These are phyloP conservation scores for Coleophoma cylindrospora DNA, from an alignment of 2,329 filamentous ascomycete species.

Conservation along the genomic window DNA sequence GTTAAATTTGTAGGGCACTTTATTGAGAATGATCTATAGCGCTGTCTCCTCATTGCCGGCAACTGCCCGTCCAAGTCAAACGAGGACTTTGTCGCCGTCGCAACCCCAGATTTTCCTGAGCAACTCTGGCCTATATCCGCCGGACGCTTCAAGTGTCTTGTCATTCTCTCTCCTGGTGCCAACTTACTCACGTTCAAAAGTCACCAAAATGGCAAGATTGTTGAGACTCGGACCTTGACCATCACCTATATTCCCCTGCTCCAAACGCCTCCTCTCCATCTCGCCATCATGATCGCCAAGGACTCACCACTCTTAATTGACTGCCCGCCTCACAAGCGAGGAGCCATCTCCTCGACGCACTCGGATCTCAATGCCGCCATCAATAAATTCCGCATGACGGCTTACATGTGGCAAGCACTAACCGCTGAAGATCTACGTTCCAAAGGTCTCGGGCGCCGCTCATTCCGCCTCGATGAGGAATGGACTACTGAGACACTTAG, in stretches of 20 bases:
- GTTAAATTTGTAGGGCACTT: neutral
- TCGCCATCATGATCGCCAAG: constrained; percentile 64
- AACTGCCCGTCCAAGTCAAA: constrained; percentile 13
- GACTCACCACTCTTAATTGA: constrained; percentile 67
- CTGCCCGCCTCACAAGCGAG: constrained; percentile 55
- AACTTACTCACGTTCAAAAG: constrained; percentile 63
- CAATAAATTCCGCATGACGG: constrained; percentile 67
- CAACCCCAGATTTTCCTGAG: constrained; percentile 43
- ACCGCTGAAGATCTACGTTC: constrained; percentile 71
- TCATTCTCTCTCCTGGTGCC: constrained; percentile 60
- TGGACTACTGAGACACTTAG: constrained; percentile 65
- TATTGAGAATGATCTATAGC: constrained; percentile 4
- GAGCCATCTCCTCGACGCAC: constrained; percentile 44
- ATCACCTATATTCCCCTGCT: constrained; percentile 48
- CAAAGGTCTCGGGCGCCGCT: constrained; percentile 62
- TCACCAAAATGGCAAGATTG: constrained; percentile 50
- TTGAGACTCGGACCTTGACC: constrained; percentile 33
- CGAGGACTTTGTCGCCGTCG: constrained; percentile 18
- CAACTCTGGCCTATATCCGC: constrained; percentile 63
- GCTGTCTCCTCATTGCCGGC: constrained; percentile 26
- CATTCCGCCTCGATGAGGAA: constrained; percentile 70
- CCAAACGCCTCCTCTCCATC: constrained; percentile 59
- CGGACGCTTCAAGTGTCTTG: constrained; percentile 62
- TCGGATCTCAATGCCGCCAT: constrained; percentile 56
- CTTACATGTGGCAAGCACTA: constrained; percentile 73